Conservation (phyloP, 2,329 filamentous ascomycete species). For the Dactylellina sp. region DNA sequence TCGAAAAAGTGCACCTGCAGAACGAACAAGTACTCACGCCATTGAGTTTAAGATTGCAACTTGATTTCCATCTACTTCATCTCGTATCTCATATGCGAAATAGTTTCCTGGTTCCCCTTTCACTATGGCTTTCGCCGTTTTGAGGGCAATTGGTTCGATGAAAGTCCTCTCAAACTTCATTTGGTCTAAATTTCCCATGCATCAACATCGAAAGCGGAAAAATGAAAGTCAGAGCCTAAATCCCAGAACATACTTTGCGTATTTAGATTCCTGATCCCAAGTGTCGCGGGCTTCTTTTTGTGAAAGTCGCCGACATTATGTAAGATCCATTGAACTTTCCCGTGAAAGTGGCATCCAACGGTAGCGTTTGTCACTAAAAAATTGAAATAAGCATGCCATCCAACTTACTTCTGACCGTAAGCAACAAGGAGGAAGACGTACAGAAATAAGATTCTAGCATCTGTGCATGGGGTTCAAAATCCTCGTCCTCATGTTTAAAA, state of each 20-base stretch:
- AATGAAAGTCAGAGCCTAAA: background rate
- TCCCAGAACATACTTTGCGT: slow-evolving; percentile 29
- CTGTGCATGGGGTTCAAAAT: slow-evolving; percentile 50
- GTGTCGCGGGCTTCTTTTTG: slow-evolving; percentile 29
- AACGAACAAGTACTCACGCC: slow-evolving; percentile 25
- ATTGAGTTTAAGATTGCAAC: slow-evolving; percentile 50
- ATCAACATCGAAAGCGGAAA: background rate
- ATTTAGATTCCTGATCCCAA: slow-evolving; percentile 41
- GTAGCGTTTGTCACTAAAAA: slow-evolving; percentile 45
- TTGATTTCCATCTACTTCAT: slow-evolving; percentile 35
- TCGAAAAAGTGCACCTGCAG: background rate
- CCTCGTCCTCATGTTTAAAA: slow-evolving; percentile 50
- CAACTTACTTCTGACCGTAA: background rate
- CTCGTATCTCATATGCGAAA: slow-evolving; percentile 37
- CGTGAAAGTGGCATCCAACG: slow-evolving; percentile 51
- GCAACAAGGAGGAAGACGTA: background rate
- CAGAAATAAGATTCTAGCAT: slow-evolving; percentile 41
- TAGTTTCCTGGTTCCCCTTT: slow-evolving; percentile 30
- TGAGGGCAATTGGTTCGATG: slow-evolving; percentile 48
- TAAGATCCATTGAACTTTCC: slow-evolving; percentile 48
- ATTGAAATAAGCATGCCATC: background rate
- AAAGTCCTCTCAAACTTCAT: slow-evolving; percentile 52
- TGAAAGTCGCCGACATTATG: slow-evolving; percentile 46
- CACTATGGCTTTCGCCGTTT: slow-evolving; percentile 42
- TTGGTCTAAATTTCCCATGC: slow-evolving; percentile 16